Evolutionary conservation across 192 early-diverging fungal genomes (phyloP), one percentile per base, ranked within the genome.

Genomic region (Backusella westeae): DNA sequence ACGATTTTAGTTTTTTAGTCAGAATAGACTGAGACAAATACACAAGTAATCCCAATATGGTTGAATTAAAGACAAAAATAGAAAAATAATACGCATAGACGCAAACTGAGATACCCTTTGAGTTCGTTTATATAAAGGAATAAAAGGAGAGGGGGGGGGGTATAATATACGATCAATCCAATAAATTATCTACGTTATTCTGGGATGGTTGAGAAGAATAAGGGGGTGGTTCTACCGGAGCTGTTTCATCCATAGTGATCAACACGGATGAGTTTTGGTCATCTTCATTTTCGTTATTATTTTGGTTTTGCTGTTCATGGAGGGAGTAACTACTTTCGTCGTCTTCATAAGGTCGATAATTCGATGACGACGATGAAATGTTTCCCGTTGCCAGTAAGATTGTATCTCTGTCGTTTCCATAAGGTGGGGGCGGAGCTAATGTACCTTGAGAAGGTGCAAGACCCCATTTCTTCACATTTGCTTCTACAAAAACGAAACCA

Each of bases 401-500:
- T 0, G 93, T 91, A 56, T 88, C 92, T 67, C 88, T 80, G 77
- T 93, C 89, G 49, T 85, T 87, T 21, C 93, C 93, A 79, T 94
- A 94, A 5, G 92, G 85, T 21, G 93, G 93, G 23, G 93, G 93
- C 23, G 93, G 93, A 26, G 85, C 85, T 19, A 90, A 72, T 14
- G 91, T 86, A 36, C 93, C 85, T 93, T 93, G 72, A 73, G 72
- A 74, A n/a, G 93, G 92, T 1, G 91, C 93, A 17, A 94, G 82
- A 0, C 93, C 93, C 93, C 93, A 94, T 69, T 92, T 91, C 79
- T 94, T 94, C 46, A 94, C 93, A 74, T 94, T 94, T 41, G 93
- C 93, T 70, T 94, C 93, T 23, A 94, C 87, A 84, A 94, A 94
- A 12, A 94, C 93, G 80, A 93, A 94, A n/a, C 82, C 82, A 21